phyloP scores from a whole-genome alignment of 2,329 filamentous ascomycete genomes.

The Calycina herbarum region DNA sequence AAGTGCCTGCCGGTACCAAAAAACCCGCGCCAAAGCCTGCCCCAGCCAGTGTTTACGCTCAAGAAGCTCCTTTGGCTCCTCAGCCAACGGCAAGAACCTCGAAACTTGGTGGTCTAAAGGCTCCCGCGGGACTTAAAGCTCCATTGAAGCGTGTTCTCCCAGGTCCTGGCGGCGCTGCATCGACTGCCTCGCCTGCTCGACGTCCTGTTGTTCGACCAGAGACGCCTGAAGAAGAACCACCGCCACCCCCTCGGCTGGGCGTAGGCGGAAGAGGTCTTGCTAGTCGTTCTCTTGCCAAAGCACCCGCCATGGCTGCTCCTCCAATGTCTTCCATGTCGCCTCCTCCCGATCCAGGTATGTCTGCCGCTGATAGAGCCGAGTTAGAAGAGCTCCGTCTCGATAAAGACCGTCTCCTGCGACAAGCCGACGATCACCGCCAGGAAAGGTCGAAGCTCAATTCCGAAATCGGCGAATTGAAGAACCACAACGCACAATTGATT shows the following conservation, averaged over 20 bases:
- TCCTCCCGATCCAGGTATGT: conserved; percentile 64
- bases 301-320: conserved; percentile 50
- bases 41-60: conserved; percentile 42
- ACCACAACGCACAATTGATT: conserved; percentile 94
- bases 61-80: conserved; percentile 57
- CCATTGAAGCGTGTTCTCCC: conserved; percentile 56
- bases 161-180: conserved; percentile 44
- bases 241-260: conserved; percentile 33
- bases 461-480: conserved; percentile 91
- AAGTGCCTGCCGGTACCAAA: conserved; percentile 45
- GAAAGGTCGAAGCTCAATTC: conserved; percentile 81
- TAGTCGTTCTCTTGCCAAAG: conserved; percentile 78
- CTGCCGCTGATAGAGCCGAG: conserved; percentile 84
- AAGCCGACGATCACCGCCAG: conserved; percentile 77
- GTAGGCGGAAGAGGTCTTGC: conserved; percentile 68
- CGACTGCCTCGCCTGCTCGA: conserved; percentile 47
- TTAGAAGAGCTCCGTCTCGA: conserved; percentile 83
- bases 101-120: conserved; percentile 58
- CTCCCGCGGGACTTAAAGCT: conserved; percentile 50
- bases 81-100: conserved; percentile 57
- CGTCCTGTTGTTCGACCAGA: conserved; percentile 48
- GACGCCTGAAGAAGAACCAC: conserved; percentile 46
- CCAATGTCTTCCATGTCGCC: conserved; percentile 55
- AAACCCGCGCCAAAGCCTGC: conserved; percentile 45
- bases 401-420: conserved; percentile 73